These are phyloP conservation scores for Penicillium robsamsonii DNA, from an alignment of 495 filamentous ascomycete genomes.

Conservation along the genomic window DNA sequence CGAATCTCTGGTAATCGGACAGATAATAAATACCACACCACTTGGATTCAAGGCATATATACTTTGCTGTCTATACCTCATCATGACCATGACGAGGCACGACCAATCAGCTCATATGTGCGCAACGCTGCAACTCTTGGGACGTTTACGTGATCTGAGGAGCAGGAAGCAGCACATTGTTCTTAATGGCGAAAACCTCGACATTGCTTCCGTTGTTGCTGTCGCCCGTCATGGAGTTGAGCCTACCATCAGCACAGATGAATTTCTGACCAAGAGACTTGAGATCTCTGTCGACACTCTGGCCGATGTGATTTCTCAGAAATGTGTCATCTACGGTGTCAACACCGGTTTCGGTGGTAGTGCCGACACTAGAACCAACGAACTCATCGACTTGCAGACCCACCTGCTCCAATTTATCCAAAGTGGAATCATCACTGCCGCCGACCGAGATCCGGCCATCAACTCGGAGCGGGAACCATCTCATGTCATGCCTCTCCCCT, in stretches of 20 bases:
- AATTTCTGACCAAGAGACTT: conserved; percentile 10
- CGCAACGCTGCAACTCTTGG: conserved; percentile 3
- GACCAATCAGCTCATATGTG: conserved; percentile 2
- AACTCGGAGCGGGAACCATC: conserved; percentile 19
- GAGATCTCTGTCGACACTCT: conserved; percentile 17
- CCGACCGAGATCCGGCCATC: conserved; percentile 23
- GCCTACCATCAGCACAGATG: conserved; percentile 13
- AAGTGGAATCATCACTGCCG: conserved; percentile 46
- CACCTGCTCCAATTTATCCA: conserved; percentile 53
- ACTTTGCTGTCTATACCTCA: not conserved
- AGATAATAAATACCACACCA: not conserved
- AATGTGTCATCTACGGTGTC: conserved; percentile 45
- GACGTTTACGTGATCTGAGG: conserved; percentile 7
- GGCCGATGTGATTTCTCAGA: conserved; percentile 9
- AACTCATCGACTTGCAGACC: conserved; percentile 47
- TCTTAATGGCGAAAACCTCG: conserved; percentile 18
- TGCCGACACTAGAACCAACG: conserved; percentile 51
- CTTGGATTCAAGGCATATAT: not conserved
- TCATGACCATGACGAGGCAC: not conserved
- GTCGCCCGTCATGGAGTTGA: conserved; percentile 17
- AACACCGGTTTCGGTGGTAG: conserved; percentile 69
- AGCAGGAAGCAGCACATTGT: conserved; percentile 11
- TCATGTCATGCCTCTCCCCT: conserved; percentile 46
- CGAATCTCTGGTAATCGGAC: not conserved
- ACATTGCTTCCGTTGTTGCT: conserved; percentile 18